These are phyloP conservation scores for Acacia acuminata DNA, from an alignment of 306 rosid genomes.

Conservation along the genomic window DNA sequence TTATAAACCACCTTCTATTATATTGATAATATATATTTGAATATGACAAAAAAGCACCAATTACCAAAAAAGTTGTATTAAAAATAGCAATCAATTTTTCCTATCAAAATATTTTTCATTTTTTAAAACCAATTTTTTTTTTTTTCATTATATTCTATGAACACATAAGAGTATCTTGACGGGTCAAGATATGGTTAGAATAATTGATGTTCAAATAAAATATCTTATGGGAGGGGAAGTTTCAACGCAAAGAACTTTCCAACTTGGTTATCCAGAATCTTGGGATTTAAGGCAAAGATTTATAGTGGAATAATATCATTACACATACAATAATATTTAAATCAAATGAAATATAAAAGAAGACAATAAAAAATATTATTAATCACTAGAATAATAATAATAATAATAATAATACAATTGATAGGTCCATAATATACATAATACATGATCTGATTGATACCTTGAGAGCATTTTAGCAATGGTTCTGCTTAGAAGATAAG, in stretches of 20 bases:
- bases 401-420: background rate
- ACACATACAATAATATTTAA: background rate
- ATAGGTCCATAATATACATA: background rate
- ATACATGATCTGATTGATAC: slow-evolving; percentile 24
- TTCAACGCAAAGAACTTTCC: slow-evolving; percentile 5
- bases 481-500: slow-evolving; percentile 44
- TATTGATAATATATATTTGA: no score
- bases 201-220: background rate
- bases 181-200: background rate
- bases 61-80: background rate
- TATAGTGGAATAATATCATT: slow-evolving; percentile 2
- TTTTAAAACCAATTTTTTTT: background rate
- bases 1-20: no score
- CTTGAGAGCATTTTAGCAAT: slow-evolving; percentile 21
- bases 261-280: slow-evolving; percentile 25
- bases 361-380: background rate
- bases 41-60: no score
- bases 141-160: background rate
- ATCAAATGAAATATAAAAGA: background rate
- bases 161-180: background rate
- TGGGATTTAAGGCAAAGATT: slow-evolving; percentile 18
- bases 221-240: background rate
- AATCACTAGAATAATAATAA: background rate
- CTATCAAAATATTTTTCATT: background rate
- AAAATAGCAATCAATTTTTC: background rate